Evolutionary conservation across 495 filamentous ascomycete genomes (phyloP).

Genomic region (Sphaerosporella brunnea): DNA sequence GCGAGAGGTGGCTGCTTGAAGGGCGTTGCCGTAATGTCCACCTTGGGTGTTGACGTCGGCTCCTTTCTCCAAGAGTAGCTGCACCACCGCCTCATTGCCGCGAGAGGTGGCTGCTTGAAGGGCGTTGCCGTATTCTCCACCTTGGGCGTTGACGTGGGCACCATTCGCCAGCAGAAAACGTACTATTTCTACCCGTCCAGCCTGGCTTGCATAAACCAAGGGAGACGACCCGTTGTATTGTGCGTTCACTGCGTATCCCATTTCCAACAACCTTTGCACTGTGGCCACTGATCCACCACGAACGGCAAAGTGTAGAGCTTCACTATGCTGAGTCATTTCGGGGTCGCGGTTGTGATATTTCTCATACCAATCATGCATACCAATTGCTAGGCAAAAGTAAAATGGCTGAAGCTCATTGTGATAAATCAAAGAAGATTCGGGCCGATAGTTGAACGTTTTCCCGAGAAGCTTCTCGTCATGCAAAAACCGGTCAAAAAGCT

Average conservation of each 20-base stretch:
- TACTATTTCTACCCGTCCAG: neutral
- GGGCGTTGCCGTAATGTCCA: no score
- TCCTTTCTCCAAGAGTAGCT: constrained; percentile 20
- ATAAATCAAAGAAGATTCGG: neutral
- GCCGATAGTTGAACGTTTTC: neutral
- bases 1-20: constrained; percentile 25
- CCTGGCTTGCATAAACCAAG: constrained; percentile 5
- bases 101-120: constrained; percentile 22
- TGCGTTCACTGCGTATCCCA: constrained; percentile 6
- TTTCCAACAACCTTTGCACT: constrained; percentile 5
- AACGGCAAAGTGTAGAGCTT: constrained; percentile 8
- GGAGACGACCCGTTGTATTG: neutral
- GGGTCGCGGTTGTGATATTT: no score
- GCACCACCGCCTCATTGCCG: constrained; percentile 9
- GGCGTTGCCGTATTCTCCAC: constrained; percentile 19
- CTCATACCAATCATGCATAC: no score
- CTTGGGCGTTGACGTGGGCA: no score
- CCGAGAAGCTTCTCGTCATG: neutral
- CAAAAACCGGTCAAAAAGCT: neutral
- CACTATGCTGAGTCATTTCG: no score
- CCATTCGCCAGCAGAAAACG: constrained; percentile 21
- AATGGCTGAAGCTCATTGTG: neutral
- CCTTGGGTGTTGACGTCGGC: no score
- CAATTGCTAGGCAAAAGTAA: no score
- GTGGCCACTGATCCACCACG: constrained; percentile 2